These are phyloP conservation scores for Colletotrichum cuscutae DNA, from an alignment of 2,329 filamentous ascomycete genomes.

Conservation along the genomic window DNA sequence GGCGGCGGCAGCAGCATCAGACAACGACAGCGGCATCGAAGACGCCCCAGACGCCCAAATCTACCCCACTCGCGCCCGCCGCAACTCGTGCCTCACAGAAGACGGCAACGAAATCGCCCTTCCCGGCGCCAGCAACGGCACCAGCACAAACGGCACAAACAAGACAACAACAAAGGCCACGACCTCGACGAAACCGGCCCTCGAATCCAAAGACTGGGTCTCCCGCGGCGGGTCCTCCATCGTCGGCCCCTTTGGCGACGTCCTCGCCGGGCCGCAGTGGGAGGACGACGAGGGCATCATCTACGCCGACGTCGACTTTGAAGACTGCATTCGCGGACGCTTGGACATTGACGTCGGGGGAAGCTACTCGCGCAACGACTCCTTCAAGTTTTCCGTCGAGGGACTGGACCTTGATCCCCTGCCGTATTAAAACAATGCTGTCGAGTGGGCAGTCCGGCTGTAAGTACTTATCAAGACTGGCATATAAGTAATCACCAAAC, in stretches of 20 bases:
- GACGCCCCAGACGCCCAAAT: background rate
- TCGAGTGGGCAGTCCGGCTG: background rate
- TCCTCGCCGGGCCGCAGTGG: constrained; percentile 85
- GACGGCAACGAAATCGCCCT: constrained; percentile 61
- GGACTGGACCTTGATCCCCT: constrained; percentile 68
- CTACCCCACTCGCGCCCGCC: constrained; percentile 36
- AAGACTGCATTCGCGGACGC: constrained; percentile 85
- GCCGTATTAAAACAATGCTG: constrained; percentile 53
- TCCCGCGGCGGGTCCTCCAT: constrained; percentile 86
- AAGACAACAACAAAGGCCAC: background rate
- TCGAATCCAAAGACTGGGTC: constrained; percentile 55
- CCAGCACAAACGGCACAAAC: constrained; percentile 18
- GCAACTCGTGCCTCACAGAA: constrained; percentile 55
- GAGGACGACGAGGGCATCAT: constrained; percentile 77
- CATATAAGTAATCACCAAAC: background rate
- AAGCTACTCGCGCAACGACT: constrained; percentile 79
- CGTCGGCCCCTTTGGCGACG: constrained; percentile 80
- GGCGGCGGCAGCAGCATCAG: background rate
- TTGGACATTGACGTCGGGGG: constrained; percentile 87
- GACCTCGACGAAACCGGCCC: background rate
- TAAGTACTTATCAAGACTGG: background rate
- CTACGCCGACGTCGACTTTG: constrained; percentile 82
- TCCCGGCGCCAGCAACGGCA: constrained; percentile 21
- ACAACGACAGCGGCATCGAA: background rate
- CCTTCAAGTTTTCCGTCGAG: constrained; percentile 69